These are phyloP conservation scores for Gleditsia sinensis DNA, from an alignment of 306 rosid genomes.

Conservation along the genomic window DNA sequence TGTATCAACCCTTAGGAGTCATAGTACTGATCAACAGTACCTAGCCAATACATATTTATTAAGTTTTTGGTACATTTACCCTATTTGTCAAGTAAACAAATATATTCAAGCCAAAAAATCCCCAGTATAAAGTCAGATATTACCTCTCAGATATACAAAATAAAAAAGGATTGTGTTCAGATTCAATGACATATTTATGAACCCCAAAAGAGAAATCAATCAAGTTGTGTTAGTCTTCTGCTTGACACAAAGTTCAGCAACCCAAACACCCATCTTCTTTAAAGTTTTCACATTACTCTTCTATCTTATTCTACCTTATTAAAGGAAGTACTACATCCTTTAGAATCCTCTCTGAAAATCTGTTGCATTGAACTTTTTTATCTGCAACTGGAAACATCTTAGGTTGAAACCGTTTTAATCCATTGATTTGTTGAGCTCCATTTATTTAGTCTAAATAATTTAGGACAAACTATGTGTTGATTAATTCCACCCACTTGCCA, in stretches of 20 bases:
- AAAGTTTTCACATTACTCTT: no score
- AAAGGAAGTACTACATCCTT: no score
- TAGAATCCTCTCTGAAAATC: no score
- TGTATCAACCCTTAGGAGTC: not conserved
- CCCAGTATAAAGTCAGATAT: not conserved
- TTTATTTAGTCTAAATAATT: not conserved
- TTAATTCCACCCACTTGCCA: not conserved
- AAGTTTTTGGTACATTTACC: no score
- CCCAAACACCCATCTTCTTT: not conserved
- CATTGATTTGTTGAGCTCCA: not conserved
- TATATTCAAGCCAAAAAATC: not conserved
- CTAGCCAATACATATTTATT: not conserved
- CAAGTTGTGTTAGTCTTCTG: not conserved
- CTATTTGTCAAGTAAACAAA: no score
- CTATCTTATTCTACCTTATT: no score
- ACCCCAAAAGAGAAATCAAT: not conserved
- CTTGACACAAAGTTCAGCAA: not conserved
- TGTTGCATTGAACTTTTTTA: not conserved
- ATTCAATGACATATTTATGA: not conserved
- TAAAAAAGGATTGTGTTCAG: not conserved
- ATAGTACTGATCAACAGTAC: not conserved
- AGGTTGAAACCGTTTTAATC: not conserved
- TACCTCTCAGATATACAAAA: not conserved
- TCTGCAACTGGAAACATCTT: not conserved
- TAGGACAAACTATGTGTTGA: not conserved